phyloP scores from a whole-genome alignment of 257 asterid species.

The Eucommia ulmoides region DNA sequence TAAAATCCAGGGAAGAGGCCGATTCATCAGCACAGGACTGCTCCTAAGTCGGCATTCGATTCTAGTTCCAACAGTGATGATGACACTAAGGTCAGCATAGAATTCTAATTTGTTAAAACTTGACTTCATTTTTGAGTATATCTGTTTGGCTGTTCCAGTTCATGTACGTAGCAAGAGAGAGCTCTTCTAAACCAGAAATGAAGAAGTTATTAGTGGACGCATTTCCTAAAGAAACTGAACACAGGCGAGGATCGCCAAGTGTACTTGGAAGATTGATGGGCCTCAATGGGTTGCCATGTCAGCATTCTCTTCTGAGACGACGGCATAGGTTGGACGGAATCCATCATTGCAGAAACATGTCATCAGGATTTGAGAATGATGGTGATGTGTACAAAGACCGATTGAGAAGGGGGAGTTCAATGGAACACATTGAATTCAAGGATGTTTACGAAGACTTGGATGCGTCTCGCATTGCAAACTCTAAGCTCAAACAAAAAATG shows the following conservation, averaged over 20 bases:
- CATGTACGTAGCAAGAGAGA: constrained; percentile 36
- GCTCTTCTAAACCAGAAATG: constrained; percentile 30
- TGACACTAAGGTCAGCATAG: constrained; percentile 34
- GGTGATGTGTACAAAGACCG: constrained; percentile 21
- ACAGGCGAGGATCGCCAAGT: constrained; percentile 45
- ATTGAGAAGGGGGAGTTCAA: constrained; percentile 29
- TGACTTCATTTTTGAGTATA: constrained; percentile 1
- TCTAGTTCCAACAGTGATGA: constrained; percentile 38
- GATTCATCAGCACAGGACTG: constrained; percentile 30
- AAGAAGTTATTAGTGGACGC: constrained; percentile 68
- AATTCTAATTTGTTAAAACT: constrained; percentile 13
- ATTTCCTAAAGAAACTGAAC: constrained; percentile 54
- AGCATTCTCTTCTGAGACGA: constrained; percentile 38
- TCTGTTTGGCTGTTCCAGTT: constrained; percentile 25
- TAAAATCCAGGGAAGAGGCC: constrained; percentile 40
- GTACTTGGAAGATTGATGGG: constrained; percentile 80
- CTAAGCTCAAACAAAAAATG: constrained; percentile 44
- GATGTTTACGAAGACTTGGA: constrained; percentile 84
- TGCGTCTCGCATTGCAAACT: constrained; percentile 54
- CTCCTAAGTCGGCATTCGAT: constrained; percentile 35
- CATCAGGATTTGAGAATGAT: constrained; percentile 13
- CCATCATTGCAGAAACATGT: constrained; percentile 22
- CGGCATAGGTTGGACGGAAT: constrained; percentile 32
- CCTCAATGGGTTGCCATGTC: constrained; percentile 62
- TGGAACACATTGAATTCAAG: constrained; percentile 48